Evolutionary conservation across 805 yeast species (phyloP).

Genomic region (Tetrapisispora fleetii): DNA sequence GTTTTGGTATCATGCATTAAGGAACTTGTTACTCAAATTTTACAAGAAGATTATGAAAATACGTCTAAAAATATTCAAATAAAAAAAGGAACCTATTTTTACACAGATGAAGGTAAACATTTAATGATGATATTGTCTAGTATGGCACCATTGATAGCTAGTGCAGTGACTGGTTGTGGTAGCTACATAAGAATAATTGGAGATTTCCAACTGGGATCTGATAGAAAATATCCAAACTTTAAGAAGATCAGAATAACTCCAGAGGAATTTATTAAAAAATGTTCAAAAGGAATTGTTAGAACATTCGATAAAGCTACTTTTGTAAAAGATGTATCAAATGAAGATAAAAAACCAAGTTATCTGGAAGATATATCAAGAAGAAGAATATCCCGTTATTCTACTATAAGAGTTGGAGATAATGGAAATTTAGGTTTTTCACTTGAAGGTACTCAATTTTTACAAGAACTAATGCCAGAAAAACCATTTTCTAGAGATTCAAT

Average conservation of each 20-base stretch:
- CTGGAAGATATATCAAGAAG: neutral
- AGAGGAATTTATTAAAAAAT: slow-evolving; percentile 46
- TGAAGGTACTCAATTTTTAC: slow-evolving; percentile 28
- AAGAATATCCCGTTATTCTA: slow-evolving; percentile 6
- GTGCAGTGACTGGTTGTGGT: slow-evolving; percentile 41
- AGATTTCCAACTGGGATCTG: slow-evolving; percentile 51
- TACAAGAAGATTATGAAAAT: slow-evolving; percentile 30
- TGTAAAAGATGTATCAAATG: neutral
- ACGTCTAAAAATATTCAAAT: slow-evolving; percentile 15
- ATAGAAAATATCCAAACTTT: slow-evolving; percentile 61
- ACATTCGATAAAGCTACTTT: slow-evolving; percentile 27
- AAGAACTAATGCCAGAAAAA: slow-evolving; percentile 27
- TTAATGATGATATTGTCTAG: slow-evolving; percentile 50
- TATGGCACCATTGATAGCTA: slow-evolving; percentile 46
- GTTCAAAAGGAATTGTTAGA: slow-evolving; percentile 52
- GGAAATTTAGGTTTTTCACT: slow-evolving; percentile 13
- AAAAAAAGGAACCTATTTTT: slow-evolving; percentile 35
- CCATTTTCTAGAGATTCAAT: slow-evolving; percentile 31
- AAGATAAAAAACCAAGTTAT: too few relatives aligned
- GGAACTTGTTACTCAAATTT: slow-evolving; percentile 46
- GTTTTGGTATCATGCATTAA: slow-evolving; percentile 58
- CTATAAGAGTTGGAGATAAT: slow-evolving; percentile 26
- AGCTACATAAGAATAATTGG: slow-evolving; percentile 47
- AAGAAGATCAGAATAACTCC: slow-evolving; percentile 47
- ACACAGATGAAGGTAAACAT: slow-evolving; percentile 58